Conservation (phyloP, 352 stramenopile genomes). For the Pythium brassicae region DNA sequence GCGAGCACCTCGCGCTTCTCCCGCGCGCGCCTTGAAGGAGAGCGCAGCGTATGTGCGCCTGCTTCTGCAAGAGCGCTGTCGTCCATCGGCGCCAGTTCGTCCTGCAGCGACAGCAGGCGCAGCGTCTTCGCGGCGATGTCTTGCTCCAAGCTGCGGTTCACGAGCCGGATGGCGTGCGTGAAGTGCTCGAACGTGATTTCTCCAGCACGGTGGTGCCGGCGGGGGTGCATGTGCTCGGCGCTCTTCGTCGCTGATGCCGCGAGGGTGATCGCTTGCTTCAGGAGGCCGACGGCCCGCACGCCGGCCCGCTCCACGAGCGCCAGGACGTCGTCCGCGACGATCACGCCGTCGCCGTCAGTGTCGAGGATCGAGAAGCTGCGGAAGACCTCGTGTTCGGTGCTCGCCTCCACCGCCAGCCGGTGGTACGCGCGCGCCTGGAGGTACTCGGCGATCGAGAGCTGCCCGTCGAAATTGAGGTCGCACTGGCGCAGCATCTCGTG, state of each 20-base stretch:
- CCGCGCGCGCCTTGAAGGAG: constrained; percentile 7
- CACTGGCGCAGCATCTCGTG: constrained; percentile 54
- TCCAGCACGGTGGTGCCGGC: constrained; percentile 20
- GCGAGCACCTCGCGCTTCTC: constrained; percentile 22
- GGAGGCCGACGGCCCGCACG: constrained; percentile 32
- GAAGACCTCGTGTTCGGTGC: constrained; percentile 46
- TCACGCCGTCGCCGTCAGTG: constrained; percentile 49
- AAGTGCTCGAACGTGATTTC: constrained; percentile 75
- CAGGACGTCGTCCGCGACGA: constrained; percentile 45
- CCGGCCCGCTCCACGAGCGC: constrained; percentile 46
- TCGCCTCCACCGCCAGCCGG: constrained; percentile 43
- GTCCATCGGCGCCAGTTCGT: constrained; percentile 21
- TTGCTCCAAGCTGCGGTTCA: constrained; percentile 62
- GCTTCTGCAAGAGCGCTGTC: not conserved
- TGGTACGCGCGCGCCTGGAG: constrained; percentile 54
- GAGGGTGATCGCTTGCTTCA: constrained; percentile 44
- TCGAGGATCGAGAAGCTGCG: constrained; percentile 67
- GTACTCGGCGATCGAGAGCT: constrained; percentile 55
- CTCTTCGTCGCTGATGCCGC: constrained; percentile 38
- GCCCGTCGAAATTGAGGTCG: constrained; percentile 53
- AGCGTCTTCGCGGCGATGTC: constrained; percentile 57
- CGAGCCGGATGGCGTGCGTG: constrained; percentile 40
- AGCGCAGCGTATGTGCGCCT: not conserved
- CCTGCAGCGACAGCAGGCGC: constrained; percentile 36
- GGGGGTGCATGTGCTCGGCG: constrained; percentile 5